Evolutionary conservation across 352 stramenopile species (phyloP).

Genomic region (Globisporangium alternatum): DNA sequence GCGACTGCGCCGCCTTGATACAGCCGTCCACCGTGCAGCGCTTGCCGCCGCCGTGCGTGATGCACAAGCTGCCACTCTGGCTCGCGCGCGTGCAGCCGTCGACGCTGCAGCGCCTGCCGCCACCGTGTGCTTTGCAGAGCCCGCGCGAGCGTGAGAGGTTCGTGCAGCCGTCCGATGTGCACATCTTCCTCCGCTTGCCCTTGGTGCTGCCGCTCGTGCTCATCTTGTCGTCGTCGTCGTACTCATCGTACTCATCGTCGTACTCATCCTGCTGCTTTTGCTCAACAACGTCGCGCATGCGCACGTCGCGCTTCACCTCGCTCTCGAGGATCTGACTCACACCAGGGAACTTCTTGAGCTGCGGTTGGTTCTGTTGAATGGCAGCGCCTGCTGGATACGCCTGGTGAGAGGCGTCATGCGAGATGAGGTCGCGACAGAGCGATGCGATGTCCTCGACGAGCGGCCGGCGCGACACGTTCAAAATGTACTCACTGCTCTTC

Average conservation of each 20-base stretch:
- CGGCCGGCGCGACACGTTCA: constrained; percentile 37
- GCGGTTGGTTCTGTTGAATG: neutral
- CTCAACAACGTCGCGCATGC: constrained; percentile 12
- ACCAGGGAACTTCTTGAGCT: constrained; percentile 16
- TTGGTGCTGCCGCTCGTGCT: constrained; percentile 14
- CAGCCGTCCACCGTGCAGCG: constrained; percentile 79
- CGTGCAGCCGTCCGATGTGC: constrained; percentile 65
- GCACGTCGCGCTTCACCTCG: constrained; percentile 14
- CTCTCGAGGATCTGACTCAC: constrained; percentile 9
- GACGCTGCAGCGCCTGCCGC: constrained; percentile 71
- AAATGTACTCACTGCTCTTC: constrained; percentile 61
- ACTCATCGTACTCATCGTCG: constrained; percentile 15
- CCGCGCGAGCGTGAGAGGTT: constrained; percentile 77
- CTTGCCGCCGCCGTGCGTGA: constrained; percentile 82
- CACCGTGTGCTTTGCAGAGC: constrained; percentile 77
- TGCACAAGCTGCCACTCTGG: constrained; percentile 79
- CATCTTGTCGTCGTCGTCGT: constrained; percentile 25
- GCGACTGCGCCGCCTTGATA: constrained; percentile 72
- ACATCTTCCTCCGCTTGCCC: constrained; percentile 80
- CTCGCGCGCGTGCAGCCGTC: constrained; percentile 76
- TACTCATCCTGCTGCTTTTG: constrained; percentile 10
- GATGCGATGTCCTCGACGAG: constrained; percentile 78
- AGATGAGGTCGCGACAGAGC: constrained; percentile 74
- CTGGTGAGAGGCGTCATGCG: constrained; percentile 40
- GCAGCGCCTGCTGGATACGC: neutral